phyloP scores from a whole-genome alignment of 2,329 filamentous ascomycete genomes.

The Ceratocystis destructans region DNA sequence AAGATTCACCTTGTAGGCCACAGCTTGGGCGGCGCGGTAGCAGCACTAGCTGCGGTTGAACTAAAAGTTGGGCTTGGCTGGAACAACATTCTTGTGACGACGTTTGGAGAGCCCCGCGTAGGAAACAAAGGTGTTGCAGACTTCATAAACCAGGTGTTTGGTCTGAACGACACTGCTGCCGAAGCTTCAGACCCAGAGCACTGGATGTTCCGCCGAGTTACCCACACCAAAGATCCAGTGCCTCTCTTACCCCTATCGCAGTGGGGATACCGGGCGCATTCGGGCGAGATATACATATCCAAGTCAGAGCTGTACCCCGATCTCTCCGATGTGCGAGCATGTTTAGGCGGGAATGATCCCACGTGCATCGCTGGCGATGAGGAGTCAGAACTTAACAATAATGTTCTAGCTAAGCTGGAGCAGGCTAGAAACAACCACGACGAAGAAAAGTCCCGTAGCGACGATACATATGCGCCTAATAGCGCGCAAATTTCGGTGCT shows the following conservation, averaged over 20 bases:
- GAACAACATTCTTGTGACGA: constrained; percentile 63
- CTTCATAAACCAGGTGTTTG: constrained; percentile 43
- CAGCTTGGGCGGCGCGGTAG: constrained; percentile 83
- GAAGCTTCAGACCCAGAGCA: constrained; percentile 25
- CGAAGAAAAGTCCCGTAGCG: too few species aligned
- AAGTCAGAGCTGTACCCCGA: constrained; percentile 56
- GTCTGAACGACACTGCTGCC: constrained; percentile 26
- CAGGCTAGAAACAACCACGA: neutral
- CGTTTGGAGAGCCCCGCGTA: constrained; percentile 74
- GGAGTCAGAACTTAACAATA: constrained; percentile 5
- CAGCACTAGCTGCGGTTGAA: constrained; percentile 73
- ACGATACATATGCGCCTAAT: constrained; percentile 11
- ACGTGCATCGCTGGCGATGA: constrained; percentile 52
- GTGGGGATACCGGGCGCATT: constrained; percentile 79
- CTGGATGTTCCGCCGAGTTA: constrained; percentile 57
- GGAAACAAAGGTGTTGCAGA: constrained; percentile 44
- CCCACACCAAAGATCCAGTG: constrained; percentile 75
- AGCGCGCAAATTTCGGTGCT: constrained; percentile 36
- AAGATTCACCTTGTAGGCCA: constrained; percentile 72
- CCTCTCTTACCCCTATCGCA: constrained; percentile 73
- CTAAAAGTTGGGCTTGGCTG: constrained; percentile 59
- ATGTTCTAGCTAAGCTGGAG: constrained; percentile 9
- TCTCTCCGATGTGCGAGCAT: constrained; percentile 54
- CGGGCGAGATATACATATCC: constrained; percentile 74
- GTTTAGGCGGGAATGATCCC: constrained; percentile 56